Base-by-base conservation (phyloP, 768 basidiomycete genomes). In the Lentinus brumalis region DNA sequence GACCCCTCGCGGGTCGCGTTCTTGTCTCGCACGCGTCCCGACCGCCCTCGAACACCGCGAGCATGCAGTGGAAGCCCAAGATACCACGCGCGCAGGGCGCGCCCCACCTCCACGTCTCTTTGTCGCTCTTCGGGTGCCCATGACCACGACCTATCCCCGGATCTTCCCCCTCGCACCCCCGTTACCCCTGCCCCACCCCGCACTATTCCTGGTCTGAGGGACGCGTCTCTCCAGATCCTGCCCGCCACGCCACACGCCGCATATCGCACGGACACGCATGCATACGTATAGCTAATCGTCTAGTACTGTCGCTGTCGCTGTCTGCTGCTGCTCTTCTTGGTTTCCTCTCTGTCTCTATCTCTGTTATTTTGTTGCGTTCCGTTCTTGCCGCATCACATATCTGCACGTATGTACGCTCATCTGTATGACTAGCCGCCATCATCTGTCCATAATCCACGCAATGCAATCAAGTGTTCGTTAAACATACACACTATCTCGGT, bases 181-280 rank as follows among this genome's bases (percentile, higher is more conserved):
- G 35, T 35, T 35, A 16, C 46, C 46, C 10, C 14, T n/a, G 18
- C 16, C 15, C 15, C 21, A 7, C 21, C 46, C 18, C 46, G 21
- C 16, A 14, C 10, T n/a, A 21, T 29, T 40, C 1, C 26, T 21
- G 26, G 52, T 26, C 21, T 26, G 21, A 26, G 21, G 21, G 21
- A 26, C 21, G 21, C 21, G 6, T 10, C 30, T 35, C 29, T 31
- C 3, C 57, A 32, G n/a, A 16, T 16, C 7, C 29, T 40, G 9
- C 26, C 32, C 8, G 14, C 31, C 16, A 10, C 47, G 5, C 32
- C 16, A 5, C 31, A 38, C 44, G 4, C 50, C 16, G 31, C 39
- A 42, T n/a, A 14, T 26, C 32, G 55, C 60, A 56, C 55, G 55
- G 55, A 61, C 60, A 39, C 50, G 60, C 60, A 56, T 41, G 32